phyloP scores from a whole-genome alignment of 345 rosid genomes.

The Melaleuca quinquenervia region DNA sequence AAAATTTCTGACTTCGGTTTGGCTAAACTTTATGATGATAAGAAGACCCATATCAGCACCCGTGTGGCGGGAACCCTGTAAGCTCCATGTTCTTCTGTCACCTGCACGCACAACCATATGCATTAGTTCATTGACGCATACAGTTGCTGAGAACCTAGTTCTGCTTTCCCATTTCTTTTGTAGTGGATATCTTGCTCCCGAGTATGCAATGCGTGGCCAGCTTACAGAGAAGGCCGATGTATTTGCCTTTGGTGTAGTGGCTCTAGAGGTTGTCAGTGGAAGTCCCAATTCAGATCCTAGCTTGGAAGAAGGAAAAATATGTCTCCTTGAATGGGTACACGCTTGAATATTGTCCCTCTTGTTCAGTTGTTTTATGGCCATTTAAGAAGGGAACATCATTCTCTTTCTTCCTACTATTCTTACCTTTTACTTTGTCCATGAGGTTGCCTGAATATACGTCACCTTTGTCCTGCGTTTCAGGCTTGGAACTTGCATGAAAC shows the following conservation, averaged over 20 bases:
- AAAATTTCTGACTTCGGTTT: conserved; percentile 56
- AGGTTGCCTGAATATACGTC: background rate
- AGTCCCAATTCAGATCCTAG: conserved; percentile 47
- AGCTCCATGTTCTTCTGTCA: background rate
- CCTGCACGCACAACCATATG: background rate
- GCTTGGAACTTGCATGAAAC: conserved; percentile 51
- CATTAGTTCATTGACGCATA: background rate
- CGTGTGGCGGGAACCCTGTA: conserved; percentile 56
- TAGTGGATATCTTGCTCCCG: conserved; percentile 64
- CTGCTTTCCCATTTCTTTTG: background rate
- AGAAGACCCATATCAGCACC: conserved; percentile 46
- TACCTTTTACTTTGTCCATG: background rate
- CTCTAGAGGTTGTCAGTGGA: conserved; percentile 55
- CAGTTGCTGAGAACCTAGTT: background rate
- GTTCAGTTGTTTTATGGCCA: background rate
- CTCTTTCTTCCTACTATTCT: background rate
- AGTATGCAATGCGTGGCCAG: conserved; percentile 63
- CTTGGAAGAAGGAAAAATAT: conserved; percentile 31
- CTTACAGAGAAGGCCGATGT: conserved; percentile 71
- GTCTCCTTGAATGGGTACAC: conserved; percentile 68
- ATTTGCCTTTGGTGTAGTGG: conserved; percentile 58
- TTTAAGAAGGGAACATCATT: background rate
- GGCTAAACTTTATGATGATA: conserved; percentile 47
- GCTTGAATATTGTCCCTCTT: background rate
- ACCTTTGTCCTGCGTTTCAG: conserved; percentile 8